Evolutionary conservation across 2,329 filamentous ascomycete genomes (phyloP).

Genomic region (Scolecobasidium constrictum): DNA sequence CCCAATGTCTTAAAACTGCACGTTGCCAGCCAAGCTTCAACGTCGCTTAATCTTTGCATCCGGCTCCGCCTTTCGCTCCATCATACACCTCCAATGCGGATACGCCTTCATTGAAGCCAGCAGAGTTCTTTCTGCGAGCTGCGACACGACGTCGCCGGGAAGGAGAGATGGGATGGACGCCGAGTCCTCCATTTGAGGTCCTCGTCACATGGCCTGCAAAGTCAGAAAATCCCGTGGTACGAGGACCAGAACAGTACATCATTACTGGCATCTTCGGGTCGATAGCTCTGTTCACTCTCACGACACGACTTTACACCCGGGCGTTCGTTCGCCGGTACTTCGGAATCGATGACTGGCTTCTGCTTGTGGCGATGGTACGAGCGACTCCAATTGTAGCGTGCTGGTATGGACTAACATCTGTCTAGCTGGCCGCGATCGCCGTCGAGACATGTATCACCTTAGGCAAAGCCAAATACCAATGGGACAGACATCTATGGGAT

Average conservation of each 20-base stretch:
- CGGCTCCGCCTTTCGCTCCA: no score
- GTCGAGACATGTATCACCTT: slow-evolving; percentile 5
- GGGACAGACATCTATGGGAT: slow-evolving; percentile 12
- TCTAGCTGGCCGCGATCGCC: slow-evolving; percentile 7
- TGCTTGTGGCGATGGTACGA: slow-evolving; percentile 9
- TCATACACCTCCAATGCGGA: no score
- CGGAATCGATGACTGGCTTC: slow-evolving; percentile 10
- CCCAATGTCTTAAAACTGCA: no score
- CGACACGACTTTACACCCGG: slow-evolving; percentile 8
- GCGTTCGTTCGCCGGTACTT: slow-evolving; percentile 9
- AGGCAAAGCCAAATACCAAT: slow-evolving; percentile 8
- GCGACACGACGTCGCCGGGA: no score
- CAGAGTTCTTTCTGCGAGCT: no score
- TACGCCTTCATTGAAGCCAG: no score
- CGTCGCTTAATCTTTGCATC: no score
- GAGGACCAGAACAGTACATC: slow-evolving; percentile 6
- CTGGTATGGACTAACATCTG: not conserved
- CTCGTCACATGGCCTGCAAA: not conserved
- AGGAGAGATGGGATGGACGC: not conserved
- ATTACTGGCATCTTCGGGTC: slow-evolving; percentile 6
- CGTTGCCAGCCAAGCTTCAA: no score
- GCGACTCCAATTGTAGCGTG: not conserved
- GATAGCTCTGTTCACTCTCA: slow-evolving; percentile 1
- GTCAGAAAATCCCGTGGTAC: slow-evolving; percentile 4
- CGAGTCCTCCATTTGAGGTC: not conserved